Base-by-base conservation (phyloP, 768 basidiomycete genomes). In the Pholiota microspora region DNA sequence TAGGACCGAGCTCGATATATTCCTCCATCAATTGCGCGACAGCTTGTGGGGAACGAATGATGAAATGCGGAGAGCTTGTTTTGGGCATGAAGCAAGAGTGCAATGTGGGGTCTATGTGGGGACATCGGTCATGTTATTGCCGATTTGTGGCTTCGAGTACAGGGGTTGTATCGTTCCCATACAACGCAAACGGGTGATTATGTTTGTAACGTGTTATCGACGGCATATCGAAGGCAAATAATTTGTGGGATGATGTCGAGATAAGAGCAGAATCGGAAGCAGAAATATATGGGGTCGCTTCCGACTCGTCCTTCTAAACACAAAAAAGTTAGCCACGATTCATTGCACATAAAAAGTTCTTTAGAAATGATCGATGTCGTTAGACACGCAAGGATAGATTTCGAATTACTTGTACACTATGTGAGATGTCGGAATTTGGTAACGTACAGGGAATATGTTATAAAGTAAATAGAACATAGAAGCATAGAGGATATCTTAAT, bases 21-120 rank as follows among this genome's bases (percentile, higher is more conserved):
- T 44, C 15, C 27, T 29, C 7, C 29, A 51, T 44, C 40, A 32
- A 15, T 31, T 16, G 18, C 25, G 18, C 27, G 27, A 49, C 40
- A 42, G 24, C 31, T 29, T 51, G 54, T 56, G 49, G 54, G 54
- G 49, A 50, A 55, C 40, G 12, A 21, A 2, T 55, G 46, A 36
- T 38, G 23, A 21, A 42, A 34, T 51, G 28, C 28, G 40, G 51
- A 45, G 51, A 8, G 16, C 21, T 7, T 42, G 21, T 42, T 6
- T 6, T 23, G 38, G 38, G 23, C 23, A 10, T 7, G 9, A 16
- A 10, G 16, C 40, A 23, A 6, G 6, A 12, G 40, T 18, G 21
- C 21, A 23, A 23, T 42, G 40, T 23, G 40, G 21, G 40, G 40
- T 9, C 10, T n/a, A 38, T 38, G 36, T 15, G 21, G 18, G 6